phyloP scores from a whole-genome alignment of 2,329 filamentous ascomycete species.

The Cercospora janseana region DNA sequence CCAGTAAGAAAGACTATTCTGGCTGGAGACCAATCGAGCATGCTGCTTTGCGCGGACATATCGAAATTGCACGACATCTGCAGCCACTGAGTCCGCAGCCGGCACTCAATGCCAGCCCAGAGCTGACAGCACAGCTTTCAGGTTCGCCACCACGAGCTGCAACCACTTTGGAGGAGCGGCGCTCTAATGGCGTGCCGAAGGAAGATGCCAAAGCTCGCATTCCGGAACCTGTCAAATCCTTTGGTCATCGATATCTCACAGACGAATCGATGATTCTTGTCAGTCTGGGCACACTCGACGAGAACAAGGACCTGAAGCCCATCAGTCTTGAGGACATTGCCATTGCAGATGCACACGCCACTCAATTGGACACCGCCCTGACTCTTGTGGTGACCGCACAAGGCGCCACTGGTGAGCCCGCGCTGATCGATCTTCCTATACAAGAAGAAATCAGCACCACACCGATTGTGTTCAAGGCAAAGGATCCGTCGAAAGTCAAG shows the following conservation, averaged over 20 bases:
- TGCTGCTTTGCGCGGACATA: slow-evolving; percentile 82
- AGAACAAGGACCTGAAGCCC: slow-evolving; percentile 71
- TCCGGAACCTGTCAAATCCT: slow-evolving; percentile 84
- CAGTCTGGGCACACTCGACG: slow-evolving; percentile 92
- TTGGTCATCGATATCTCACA: slow-evolving; percentile 91
- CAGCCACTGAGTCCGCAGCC: slow-evolving; percentile 53
- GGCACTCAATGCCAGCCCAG: slow-evolving; percentile 33
- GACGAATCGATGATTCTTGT: slow-evolving; percentile 87
- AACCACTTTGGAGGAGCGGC: slow-evolving; percentile 57
- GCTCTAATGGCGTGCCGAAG: slow-evolving; percentile 41
- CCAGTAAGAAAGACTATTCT: slow-evolving; percentile 74
- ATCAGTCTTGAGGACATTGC: slow-evolving; percentile 88
- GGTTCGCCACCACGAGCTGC: slow-evolving; percentile 29
- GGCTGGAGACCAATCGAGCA: slow-evolving; percentile 96
- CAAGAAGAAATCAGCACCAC: slow-evolving; percentile 93
- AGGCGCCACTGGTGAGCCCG: slow-evolving; percentile 81
- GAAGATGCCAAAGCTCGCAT: slow-evolving; percentile 41
- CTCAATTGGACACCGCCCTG: slow-evolving; percentile 88
- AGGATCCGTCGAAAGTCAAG: slow-evolving; percentile 76
- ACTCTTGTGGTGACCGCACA: slow-evolving; percentile 86
- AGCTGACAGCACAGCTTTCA: slow-evolving; percentile 29
- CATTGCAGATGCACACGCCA: slow-evolving; percentile 81
- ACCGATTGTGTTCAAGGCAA: slow-evolving; percentile 83
- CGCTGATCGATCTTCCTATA: slow-evolving; percentile 85
- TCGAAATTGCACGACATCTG: slow-evolving; percentile 72